Percentiles rank a stretch among this genome's conserved stretches.
Conservation (phyloP, 148 eudicot genomes). For the Heliamphora exappendiculata region DNA sequence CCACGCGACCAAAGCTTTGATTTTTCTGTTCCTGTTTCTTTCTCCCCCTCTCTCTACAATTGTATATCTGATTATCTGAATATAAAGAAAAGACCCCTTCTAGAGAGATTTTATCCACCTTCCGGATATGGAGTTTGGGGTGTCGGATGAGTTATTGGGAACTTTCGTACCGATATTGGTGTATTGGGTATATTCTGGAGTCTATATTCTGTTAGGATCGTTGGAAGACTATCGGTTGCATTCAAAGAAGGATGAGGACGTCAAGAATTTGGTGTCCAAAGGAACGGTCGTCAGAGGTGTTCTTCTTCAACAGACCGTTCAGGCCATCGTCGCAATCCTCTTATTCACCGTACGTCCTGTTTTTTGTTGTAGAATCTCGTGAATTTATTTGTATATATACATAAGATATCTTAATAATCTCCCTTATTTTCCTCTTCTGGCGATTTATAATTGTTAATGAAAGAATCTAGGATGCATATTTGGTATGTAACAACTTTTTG, state of each 20-base stretch:
- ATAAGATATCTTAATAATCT: neutral
- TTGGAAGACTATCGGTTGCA: slow-evolving; percentile 59
- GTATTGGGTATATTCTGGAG: slow-evolving; percentile 80
- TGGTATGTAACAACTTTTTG: too few relatives aligned
- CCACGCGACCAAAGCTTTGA: neutral
- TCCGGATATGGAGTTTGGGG: slow-evolving; percentile 24
- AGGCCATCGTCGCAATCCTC: slow-evolving; percentile 60
- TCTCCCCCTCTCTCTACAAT: neutral
- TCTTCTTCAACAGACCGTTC: slow-evolving; percentile 70
- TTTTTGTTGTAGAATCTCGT: neutral
- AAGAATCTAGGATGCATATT: neutral
- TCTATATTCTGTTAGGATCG: slow-evolving; percentile 45
- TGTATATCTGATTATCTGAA: too few relatives aligned
- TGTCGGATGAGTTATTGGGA: slow-evolving; percentile 75
- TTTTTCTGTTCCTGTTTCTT: neutral
- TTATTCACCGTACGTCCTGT: slow-evolving; percentile 52
- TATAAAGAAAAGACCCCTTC: too few relatives aligned
- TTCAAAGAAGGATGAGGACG: slow-evolving; percentile 64
- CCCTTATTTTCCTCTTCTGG: neutral
- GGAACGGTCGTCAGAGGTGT: slow-evolving; percentile 64
- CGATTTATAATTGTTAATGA: neutral
- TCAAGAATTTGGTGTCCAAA: slow-evolving; percentile 72
- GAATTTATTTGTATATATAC: too few relatives aligned
- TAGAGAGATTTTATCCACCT: neutral
- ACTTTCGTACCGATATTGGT: slow-evolving; percentile 69